Evolutionary conservation across 192 early-diverging fungal species (phyloP).

Genomic region (Mortierella hygrophila): DNA sequence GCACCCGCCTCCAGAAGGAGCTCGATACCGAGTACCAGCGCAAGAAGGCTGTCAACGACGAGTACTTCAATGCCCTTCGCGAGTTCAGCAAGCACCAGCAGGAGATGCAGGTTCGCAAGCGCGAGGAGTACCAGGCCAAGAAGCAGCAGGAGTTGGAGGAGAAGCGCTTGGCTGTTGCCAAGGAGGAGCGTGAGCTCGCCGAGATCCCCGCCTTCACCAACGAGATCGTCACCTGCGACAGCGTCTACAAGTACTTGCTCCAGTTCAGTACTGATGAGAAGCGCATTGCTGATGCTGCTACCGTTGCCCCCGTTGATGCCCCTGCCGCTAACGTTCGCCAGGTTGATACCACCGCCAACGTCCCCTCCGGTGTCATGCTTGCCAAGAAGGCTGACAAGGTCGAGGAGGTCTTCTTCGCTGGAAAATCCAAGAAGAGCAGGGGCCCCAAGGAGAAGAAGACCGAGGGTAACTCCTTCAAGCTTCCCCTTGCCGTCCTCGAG

Average conservation of each 20-base stretch:
- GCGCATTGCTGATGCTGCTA: slow-evolving; percentile 53
- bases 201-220: slow-evolving; percentile 87
- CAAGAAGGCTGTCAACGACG: slow-evolving; percentile 75
- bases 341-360: slow-evolving; percentile 67
- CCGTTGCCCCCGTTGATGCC: slow-evolving; percentile 49
- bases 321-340: slow-evolving; percentile 64
- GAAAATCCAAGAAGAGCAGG: slow-evolving; percentile 76
- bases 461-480: slow-evolving; percentile 65
- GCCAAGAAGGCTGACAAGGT: slow-evolving; percentile 80
- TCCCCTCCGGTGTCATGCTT: slow-evolving; percentile 85
- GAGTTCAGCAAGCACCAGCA: slow-evolving; percentile 81
- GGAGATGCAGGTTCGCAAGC: slow-evolving; percentile 74
- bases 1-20: slow-evolving; percentile 74
- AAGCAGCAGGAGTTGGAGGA: slow-evolving; percentile 76
- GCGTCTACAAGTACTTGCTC: slow-evolving; percentile 82
- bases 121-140: slow-evolving; percentile 75
- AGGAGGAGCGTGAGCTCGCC: slow-evolving; percentile 87
- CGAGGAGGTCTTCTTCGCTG: slow-evolving; percentile 85
- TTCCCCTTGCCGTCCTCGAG: slow-evolving; percentile 84
- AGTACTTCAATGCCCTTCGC: slow-evolving; percentile 79
- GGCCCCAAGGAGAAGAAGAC: slow-evolving; percentile 60
- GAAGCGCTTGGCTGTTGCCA: slow-evolving; percentile 75
- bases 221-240: slow-evolving; percentile 89
- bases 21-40: slow-evolving; percentile 79
- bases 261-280: slow-evolving; percentile 58